Evolutionary conservation across 208 protist genomes (phyloP), one percentile per base, ranked within the genome.

Genomic region (Wallacemonas sp.): DNA sequence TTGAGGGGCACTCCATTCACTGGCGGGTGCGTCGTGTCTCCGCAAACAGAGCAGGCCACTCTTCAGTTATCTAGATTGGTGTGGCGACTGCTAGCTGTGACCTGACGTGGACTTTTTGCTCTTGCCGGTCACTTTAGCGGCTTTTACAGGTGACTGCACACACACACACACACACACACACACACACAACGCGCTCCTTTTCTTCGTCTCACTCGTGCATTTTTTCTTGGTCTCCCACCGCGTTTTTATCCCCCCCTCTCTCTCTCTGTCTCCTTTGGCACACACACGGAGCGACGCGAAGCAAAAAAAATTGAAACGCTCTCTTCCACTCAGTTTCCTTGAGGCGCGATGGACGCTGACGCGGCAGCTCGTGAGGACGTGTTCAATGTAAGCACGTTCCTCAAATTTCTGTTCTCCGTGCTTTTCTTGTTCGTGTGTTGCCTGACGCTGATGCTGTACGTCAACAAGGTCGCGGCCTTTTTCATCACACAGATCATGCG

Each of bases 391-490:
- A 66, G 39, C 30, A 46, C 66, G 3, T 92, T 96, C 52, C 57
- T 93, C 6, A 66, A 79, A 59, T 86, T 91, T 67, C 37, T 90
- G 24, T 92, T 96, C 37, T 81, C 78, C 4, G 68, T 86, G 1
- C 34, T 92, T 5, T 92, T 89, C 42, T 50, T 93, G 0, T 87
- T 83, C 42, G 29, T 83, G 9, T 91, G 77, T 37, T 79, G 81
- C 41, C 62, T 93, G 9, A 45, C 73, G 2, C n/a, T 91, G 15
- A 83, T 93, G 63, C 57, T 93, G 46, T 94, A 92, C 71, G 55
- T 80, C 10, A 66, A 81, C 66, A 79, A 66, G 39, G 21, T 75
- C 27, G 37, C 85, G 8, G 86, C 70, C 21, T 50, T 83, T 22
- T 30, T 66, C 15, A 32, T 94, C 0, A 84, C 74, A 21, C 36